Base-by-base conservation (phyloP, 2,329 filamentous ascomycete species). In the Penicillium psychrosexuale region DNA sequence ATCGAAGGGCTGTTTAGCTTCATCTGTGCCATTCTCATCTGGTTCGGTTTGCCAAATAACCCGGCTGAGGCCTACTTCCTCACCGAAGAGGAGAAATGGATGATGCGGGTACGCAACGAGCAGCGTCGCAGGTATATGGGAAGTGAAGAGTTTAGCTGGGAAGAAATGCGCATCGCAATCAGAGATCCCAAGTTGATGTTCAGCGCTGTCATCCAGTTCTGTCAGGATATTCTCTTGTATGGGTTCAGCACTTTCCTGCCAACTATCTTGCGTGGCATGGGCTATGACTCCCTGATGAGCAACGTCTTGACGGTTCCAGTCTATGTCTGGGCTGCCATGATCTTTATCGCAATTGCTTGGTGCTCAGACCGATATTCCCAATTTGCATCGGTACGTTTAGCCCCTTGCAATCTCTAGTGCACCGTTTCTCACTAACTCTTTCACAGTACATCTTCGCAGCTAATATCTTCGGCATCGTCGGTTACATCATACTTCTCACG, bases 221-320 rank as follows among this genome's bases (percentile, higher is more conserved):
- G 78, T 47, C 76, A 79, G 54, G 78, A 81, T 54, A 78, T 80
- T 27, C 67, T 81, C 40, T 71, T 81, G 0, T 84, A 82, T 61
- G 82, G 81, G n/a, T 83, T 84, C 66, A 79, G 76, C 59, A 84
- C 80, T 9, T 84, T 84, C 63, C 69, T 84, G 4, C 83, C 83
- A 2, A 78, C 78, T 1, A 84, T 85, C 59, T 72, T 84, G 45
- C 72, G 75, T 39, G 74, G 72, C 31, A 78, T 83, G 66, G 80
- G 81, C 3, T 83, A 81, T 61, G 67, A 72, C 36, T 75, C 73
- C n/a, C 69, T 83, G 19, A 71, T 79, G 60, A 77, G 78, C 11
- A 80, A 84, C 53, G 77, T 80, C 34, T 69, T 84, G 33, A 84
- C 80, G 4, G 79, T 84, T 1, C 82, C 82, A 0, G 80, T 84